Evolutionary conservation across 1,284 basidiomycete species (phyloP).

Genomic region (Agaricales sp.): DNA sequence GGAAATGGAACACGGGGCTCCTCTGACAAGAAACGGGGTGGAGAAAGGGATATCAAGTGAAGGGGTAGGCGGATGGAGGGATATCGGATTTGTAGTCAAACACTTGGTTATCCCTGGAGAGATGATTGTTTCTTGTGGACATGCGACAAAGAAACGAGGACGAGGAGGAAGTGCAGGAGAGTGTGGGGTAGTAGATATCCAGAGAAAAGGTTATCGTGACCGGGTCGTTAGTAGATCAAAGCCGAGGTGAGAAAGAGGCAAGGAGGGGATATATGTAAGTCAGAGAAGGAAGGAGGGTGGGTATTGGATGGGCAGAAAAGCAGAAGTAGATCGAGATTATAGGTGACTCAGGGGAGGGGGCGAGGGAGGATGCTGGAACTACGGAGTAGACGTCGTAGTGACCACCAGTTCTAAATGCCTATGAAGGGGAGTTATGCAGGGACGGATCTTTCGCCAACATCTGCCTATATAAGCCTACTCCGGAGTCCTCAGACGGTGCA

Average conservation of each 20-base stretch:
- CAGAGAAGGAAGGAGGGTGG: conserved; percentile 15
- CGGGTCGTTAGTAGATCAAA: too few relatives aligned
- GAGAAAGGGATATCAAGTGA: conserved; percentile 11
- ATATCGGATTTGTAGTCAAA: conserved; percentile 8
- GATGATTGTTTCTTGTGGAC: too few relatives aligned
- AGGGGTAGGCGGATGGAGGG: conserved; percentile 2
- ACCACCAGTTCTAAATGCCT: too few relatives aligned
- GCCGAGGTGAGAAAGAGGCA: too few relatives aligned
- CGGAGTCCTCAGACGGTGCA: conserved; percentile 76
- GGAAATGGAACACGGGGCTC: too few relatives aligned
- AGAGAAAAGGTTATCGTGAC: too few relatives aligned
- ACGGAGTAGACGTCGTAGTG: background rate
- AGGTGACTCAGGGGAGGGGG: background rate
- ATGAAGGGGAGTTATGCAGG: conserved; percentile 38
- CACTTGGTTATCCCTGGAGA: conserved; percentile 15
- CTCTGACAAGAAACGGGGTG: too few relatives aligned
- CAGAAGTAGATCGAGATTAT: background rate
- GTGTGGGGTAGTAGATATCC: too few relatives aligned
- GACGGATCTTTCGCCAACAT: conserved; percentile 65
- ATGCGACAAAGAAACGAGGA: too few relatives aligned
- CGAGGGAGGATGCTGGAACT: background rate
- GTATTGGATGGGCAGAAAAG: conserved; percentile 12
- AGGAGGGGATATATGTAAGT: too few relatives aligned
- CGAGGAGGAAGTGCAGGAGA: too few relatives aligned
- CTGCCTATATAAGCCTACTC: conserved; percentile 71